Percentiles rank a stretch among this genome's conserved stretches.
phyloP scores from a whole-genome alignment of 208 protist genomes.

The Crithidia fasciculata region DNA sequence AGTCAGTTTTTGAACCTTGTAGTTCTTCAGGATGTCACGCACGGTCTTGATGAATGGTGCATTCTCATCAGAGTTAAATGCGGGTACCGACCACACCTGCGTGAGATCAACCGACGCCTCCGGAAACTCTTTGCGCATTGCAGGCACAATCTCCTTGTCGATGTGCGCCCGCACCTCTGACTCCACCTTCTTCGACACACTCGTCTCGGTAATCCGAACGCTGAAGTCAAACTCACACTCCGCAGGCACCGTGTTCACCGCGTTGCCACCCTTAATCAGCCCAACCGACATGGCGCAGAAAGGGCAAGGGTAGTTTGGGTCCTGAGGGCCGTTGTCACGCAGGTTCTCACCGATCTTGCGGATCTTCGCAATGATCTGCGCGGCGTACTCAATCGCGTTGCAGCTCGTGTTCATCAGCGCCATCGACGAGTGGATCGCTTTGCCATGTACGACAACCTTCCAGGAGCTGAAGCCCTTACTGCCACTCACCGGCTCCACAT shows the following conservation, averaged over 20 bases:
- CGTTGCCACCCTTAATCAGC: slow-evolving; percentile 51
- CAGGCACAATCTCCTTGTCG: slow-evolving; percentile 21
- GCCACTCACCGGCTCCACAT: slow-evolving; percentile 34
- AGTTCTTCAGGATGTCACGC: slow-evolving; percentile 17
- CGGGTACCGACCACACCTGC: slow-evolving; percentile 10
- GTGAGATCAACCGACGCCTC: slow-evolving; percentile 27
- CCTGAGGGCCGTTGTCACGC: slow-evolving; percentile 27
- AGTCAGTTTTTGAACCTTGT: slow-evolving; percentile 23
- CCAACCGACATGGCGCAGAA: slow-evolving; percentile 39
- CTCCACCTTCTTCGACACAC: slow-evolving; percentile 28
- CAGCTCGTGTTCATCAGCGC: slow-evolving; percentile 47
- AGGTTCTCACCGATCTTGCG: slow-evolving; percentile 31
- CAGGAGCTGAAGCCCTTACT: slow-evolving; percentile 44
- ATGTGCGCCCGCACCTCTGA: slow-evolving; percentile 37
- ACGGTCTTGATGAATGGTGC: slow-evolving; percentile 38
- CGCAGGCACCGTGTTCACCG: slow-evolving; percentile 50
- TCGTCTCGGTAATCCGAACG: slow-evolving; percentile 32
- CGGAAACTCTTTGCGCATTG: slow-evolving; percentile 38
- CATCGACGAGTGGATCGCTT: slow-evolving; percentile 55
- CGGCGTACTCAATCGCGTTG: slow-evolving; percentile 46
- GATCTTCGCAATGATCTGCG: slow-evolving; percentile 46
- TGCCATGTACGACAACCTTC: slow-evolving; percentile 48
- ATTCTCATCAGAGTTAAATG: slow-evolving; percentile 31
- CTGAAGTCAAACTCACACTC: slow-evolving; percentile 47
- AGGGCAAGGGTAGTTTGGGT: slow-evolving; percentile 23